Evolutionary conservation across 495 filamentous ascomycete species (phyloP).

Genomic region (Platismatia glauca): DNA sequence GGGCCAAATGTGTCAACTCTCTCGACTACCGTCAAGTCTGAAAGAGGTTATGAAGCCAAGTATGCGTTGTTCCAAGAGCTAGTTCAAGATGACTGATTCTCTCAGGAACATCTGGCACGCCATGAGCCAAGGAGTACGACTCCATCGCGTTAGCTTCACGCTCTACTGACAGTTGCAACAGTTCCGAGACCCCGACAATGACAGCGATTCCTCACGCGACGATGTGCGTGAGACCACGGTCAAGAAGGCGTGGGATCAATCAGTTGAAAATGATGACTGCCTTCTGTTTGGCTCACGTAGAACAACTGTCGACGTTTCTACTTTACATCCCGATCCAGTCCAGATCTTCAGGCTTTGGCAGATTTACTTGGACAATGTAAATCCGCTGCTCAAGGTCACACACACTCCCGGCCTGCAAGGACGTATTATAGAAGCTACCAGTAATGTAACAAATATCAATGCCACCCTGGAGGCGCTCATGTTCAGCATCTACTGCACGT

Average conservation of each 20-base stretch:
- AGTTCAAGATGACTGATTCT: slow-evolving; percentile 23
- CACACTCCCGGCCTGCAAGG: slow-evolving; percentile 43
- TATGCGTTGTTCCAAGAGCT: slow-evolving; percentile 23
- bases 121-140: slow-evolving; percentile 39
- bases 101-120: slow-evolving; percentile 41
- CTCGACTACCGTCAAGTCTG: slow-evolving; percentile 26
- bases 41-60: slow-evolving; percentile 35
- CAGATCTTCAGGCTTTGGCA: slow-evolving; percentile 42
- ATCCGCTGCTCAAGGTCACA: slow-evolving; percentile 46
- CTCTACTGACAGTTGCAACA: slow-evolving; percentile 22
- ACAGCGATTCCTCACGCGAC: slow-evolving; percentile 29
- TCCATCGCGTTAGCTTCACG: slow-evolving; percentile 9
- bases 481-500: slow-evolving; percentile 49
- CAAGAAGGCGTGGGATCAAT: slow-evolving; percentile 39
- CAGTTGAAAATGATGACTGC: slow-evolving; percentile 31
- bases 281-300: slow-evolving; percentile 42
- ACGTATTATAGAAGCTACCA: slow-evolving; percentile 34
- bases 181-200: slow-evolving; percentile 25
- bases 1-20: slow-evolving; percentile 19
- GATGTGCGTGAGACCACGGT: slow-evolving; percentile 30
- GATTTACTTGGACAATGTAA: slow-evolving; percentile 42
- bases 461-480: slow-evolving; percentile 39
- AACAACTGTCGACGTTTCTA: slow-evolving; percentile 36
- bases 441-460: slow-evolving; percentile 18
- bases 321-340: slow-evolving; percentile 37